Evolutionary conservation across 2,329 filamentous ascomycete genomes (phyloP), one percentile per base, ranked within the genome.

Genomic region (Ilyonectria sp.): DNA sequence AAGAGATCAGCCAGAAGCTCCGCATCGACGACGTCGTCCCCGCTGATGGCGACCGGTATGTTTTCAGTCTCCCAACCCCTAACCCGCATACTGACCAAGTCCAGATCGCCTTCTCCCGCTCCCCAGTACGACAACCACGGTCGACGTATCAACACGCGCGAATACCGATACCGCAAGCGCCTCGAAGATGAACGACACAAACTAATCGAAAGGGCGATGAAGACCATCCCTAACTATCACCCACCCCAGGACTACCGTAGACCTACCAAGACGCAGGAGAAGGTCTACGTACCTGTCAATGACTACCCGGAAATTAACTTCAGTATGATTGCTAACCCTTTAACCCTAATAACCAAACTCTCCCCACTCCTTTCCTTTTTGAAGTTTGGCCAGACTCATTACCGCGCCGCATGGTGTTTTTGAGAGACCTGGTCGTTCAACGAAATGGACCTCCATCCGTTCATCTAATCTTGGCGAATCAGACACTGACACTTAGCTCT

Each of bases 261-360:
- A 78, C 96, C 96, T 70, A 98, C 95, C 82, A 99, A 99, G 93
- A 99, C 96, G 81, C 96, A 99, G 86, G 96, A 99, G 89, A 99
- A 99, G 89, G 97, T 99, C 93, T 99, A 99, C 83, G 96, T 99
- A 83, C 96, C 96, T 82, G 96, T 99, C 87, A 99, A 99, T 90
- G 96, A 99, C 85, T 99, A 99, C 84, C 96, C 96, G 89, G 96
- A 99, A 85, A 98, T 99, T 92, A 99, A 99, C 92, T 99, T 99
- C 94, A 99, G 96, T 99, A 98, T 95, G 95, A 95, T 96, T 95
- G 92, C 95, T 97, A 97, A 97, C 94, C 94, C 94, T 94, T 74
- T 91, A 92, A 93, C 91, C 86, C 91, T 93, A 92, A 93, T 85
- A 83, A 86, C 81, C 85, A 75, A 74, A 63, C 46, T 65, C 63